Conservation (phyloP, 352 stramenopile species). For the Thraustochytrium striatum region DNA sequence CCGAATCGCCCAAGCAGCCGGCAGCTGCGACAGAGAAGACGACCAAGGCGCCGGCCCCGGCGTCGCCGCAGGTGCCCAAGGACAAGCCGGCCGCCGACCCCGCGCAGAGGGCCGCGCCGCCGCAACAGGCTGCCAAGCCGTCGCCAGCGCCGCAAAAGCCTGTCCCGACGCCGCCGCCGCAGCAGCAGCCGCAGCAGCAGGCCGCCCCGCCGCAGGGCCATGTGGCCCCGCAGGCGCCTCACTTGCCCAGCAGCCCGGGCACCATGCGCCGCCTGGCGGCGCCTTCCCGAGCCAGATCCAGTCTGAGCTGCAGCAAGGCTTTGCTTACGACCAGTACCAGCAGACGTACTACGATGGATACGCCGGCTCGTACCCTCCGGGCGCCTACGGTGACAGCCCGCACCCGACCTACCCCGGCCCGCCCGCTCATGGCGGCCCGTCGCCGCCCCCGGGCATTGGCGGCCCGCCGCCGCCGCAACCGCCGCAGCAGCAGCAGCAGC, state of each 20-base stretch:
- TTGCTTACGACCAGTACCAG: neutral
- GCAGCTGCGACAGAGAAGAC: no score
- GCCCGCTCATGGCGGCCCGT: neutral
- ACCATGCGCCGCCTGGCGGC: neutral
- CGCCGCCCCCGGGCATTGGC: neutral
- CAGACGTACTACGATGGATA: neutral
- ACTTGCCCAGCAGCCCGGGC: neutral
- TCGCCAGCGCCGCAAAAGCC: neutral
- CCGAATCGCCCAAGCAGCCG: neutral
- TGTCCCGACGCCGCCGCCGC: neutral
- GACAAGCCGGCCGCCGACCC: neutral
- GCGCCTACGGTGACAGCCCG: neutral
- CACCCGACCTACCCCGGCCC: neutral
- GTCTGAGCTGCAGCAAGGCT: neutral
- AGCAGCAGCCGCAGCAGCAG: neutral
- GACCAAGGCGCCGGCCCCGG: neutral
- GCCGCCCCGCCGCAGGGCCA: neutral
- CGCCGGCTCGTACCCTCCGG: neutral
- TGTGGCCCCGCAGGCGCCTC: neutral
- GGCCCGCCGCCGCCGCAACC: neutral
- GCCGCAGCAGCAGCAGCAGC: no score
- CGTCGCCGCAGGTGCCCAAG: neutral
- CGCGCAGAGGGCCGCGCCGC: neutral
- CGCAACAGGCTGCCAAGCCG: neutral
- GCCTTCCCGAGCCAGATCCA: neutral